These are phyloP conservation scores for Prinsepia uniflora DNA, from an alignment of 306 rosid genomes.

Conservation along the genomic window DNA sequence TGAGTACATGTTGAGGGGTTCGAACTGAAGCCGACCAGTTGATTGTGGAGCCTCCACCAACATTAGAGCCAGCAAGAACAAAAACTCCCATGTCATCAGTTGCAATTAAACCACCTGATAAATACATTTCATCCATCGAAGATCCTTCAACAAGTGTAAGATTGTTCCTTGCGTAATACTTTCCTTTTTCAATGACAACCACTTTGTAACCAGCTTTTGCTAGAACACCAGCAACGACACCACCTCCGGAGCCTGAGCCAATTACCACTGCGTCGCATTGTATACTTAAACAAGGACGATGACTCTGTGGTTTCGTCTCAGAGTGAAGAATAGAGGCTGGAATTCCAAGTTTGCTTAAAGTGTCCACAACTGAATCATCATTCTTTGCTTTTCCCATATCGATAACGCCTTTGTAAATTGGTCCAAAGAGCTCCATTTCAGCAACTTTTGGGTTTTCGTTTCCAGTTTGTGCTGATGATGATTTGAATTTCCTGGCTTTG, in stretches of 20 bases:
- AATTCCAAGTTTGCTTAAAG: constrained; percentile 44
- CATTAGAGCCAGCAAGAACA: constrained; percentile 67
- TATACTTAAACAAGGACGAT: constrained; percentile 48
- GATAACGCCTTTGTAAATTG: constrained; percentile 58
- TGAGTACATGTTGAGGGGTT: constrained; percentile 60
- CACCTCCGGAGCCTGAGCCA: constrained; percentile 89
- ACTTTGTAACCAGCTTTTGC: constrained; percentile 77
- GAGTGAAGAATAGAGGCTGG: constrained; percentile 30
- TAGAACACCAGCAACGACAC: constrained; percentile 64
- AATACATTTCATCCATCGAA: constrained; percentile 70
- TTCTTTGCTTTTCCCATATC: constrained; percentile 33
- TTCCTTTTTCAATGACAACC: constrained; percentile 68
- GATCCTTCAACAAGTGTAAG: constrained; percentile 81
- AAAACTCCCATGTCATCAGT: constrained; percentile 52
- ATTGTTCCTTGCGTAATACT: constrained; percentile 63
- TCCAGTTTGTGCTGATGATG: constrained; percentile 11
- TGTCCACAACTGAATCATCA: constrained; percentile 34
- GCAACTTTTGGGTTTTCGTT: constrained; percentile 24
- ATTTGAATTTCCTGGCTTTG: constrained; percentile 23
- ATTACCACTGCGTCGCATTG: constrained; percentile 70
- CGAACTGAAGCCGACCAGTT: constrained; percentile 69
- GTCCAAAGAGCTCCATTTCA: constrained; percentile 46
- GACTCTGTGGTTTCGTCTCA: constrained; percentile 21
- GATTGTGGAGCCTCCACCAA: constrained; percentile 82
- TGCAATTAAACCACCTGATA: constrained; percentile 51